Percentiles rank a stretch among this genome's conserved stretches.
phyloP scores from a whole-genome alignment of 148 eudicot species.

The Persicaria tinctoria region DNA sequence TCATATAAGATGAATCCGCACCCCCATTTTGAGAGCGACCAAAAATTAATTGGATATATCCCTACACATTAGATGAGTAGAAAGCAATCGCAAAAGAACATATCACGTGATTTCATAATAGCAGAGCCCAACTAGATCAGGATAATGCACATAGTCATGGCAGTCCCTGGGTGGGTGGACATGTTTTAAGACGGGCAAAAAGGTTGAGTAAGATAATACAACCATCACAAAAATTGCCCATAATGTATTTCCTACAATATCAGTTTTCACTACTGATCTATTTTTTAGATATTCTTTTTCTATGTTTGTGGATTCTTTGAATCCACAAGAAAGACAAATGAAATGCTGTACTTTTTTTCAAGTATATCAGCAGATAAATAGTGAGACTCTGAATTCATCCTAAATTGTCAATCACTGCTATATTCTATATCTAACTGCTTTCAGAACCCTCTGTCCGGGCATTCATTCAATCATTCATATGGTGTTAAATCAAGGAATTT shows the following conservation, averaged over 20 bases:
- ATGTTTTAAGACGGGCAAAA: neutral
- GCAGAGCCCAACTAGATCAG: neutral
- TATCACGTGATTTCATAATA: neutral
- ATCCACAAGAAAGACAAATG: neutral
- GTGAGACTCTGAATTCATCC: neutral
- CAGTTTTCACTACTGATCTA: neutral
- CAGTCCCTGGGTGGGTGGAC: neutral
- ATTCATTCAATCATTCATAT: neutral
- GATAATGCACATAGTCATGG: neutral
- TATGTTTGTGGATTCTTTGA: neutral
- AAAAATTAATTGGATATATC: neutral
- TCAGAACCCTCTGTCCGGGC: neutral
- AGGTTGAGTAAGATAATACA: neutral
- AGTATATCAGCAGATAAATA: neutral
- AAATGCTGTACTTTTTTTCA: neutral
- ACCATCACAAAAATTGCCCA: neutral
- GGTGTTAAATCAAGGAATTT: neutral
- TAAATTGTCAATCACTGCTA: neutral
- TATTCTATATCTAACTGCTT: neutral
- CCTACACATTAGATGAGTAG: neutral
- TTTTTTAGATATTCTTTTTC: neutral
- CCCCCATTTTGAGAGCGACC: neutral
- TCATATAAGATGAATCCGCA: neutral
- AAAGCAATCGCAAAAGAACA: neutral
- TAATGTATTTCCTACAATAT: neutral